Conservation (phyloP, 2,329 filamentous ascomycete genomes). For the Leptographium wingfieldii region DNA sequence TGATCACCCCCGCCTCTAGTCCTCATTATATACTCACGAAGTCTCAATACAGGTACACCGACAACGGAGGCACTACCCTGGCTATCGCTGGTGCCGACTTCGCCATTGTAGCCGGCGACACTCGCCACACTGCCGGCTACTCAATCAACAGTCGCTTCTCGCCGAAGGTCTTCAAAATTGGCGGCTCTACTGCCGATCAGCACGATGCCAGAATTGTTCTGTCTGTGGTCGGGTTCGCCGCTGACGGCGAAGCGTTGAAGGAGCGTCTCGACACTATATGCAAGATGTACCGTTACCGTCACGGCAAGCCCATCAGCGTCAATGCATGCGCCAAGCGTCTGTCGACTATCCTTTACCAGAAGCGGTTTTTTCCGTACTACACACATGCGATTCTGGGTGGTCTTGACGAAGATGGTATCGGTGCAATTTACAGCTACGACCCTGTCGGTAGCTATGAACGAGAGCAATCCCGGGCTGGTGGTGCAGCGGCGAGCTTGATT, state of each 20-base stretch:
- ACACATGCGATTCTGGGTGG: constrained; percentile 88
- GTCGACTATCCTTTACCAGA: constrained; percentile 89
- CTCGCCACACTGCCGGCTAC: constrained; percentile 88
- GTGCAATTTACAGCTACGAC: constrained; percentile 94
- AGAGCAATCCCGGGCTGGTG: constrained; percentile 88
- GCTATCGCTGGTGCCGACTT: constrained; percentile 92
- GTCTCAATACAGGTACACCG: constrained; percentile 59
- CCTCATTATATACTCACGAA: too few species aligned
- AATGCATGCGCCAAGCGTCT: constrained; percentile 90
- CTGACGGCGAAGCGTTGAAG: constrained; percentile 85
- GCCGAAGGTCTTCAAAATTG: constrained; percentile 95
- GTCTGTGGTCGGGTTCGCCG: constrained; percentile 90
- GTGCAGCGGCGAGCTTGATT: constrained; percentile 85
- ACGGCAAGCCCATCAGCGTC: constrained; percentile 91
- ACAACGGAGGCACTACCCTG: constrained; percentile 93
- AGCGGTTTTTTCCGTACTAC: constrained; percentile 99
- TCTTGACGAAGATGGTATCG: constrained; percentile 86
- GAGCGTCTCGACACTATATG: constrained; percentile 88
- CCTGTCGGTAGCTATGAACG: constrained; percentile 96
- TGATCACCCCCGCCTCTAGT: not conserved
- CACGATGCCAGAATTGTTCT: constrained; percentile 77
- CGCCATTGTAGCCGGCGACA: constrained; percentile 94
- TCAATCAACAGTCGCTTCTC: constrained; percentile 96
- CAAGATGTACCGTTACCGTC: constrained; percentile 98
- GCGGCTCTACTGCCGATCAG: constrained; percentile 76